A percentile compares a stretch with the other conserved stretches of the same genome.
These are phyloP conservation scores for Puccinia coronata DNA, from an alignment of 1,284 basidiomycete species.

Conservation along the genomic window DNA sequence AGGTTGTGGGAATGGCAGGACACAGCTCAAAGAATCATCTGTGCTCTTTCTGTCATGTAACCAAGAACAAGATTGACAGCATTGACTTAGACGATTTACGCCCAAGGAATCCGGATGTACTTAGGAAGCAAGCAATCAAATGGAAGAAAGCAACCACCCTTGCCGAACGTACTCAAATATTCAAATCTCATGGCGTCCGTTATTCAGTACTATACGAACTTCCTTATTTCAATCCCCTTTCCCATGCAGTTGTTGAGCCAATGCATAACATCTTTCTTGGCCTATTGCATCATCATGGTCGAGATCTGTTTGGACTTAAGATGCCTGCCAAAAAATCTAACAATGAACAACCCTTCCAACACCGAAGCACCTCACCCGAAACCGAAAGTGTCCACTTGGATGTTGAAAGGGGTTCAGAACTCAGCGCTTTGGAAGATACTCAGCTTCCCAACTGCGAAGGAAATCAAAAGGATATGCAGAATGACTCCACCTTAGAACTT, in stretches of 20 bases:
- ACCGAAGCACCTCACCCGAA: too few relatives aligned
- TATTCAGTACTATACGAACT: slow-evolving; percentile 34
- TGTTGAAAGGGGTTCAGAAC: too few relatives aligned
- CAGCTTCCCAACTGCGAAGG: too few relatives aligned
- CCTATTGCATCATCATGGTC: slow-evolving; percentile 1
- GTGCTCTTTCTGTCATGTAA: slow-evolving; percentile 26
- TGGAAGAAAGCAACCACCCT: slow-evolving; percentile 30
- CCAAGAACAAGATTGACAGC: not conserved
- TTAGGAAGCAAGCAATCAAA: not conserved
- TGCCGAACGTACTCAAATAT: not conserved
- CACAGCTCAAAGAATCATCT: too few relatives aligned
- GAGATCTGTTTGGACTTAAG: slow-evolving; percentile 31
- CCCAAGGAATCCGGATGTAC: not conserved
- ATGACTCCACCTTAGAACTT: not conserved
- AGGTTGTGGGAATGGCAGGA: too few relatives aligned
- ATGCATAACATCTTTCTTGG: slow-evolving; percentile 48
- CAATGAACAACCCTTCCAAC: too few relatives aligned
- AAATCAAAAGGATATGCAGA: too few relatives aligned
- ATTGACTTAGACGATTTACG: not conserved
- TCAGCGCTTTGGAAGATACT: too few relatives aligned
- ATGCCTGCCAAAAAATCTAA: not conserved
- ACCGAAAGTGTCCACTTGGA: too few relatives aligned
- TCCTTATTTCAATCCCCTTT: slow-evolving; percentile 33
- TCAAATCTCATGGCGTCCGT: slow-evolving; percentile 18
- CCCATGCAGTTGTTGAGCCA: slow-evolving; percentile 15